A percentile compares a stretch with the other conserved stretches of the same genome.
phyloP scores from a whole-genome alignment of 2,329 filamentous ascomycete genomes.

The Aschersonia sp. region DNA sequence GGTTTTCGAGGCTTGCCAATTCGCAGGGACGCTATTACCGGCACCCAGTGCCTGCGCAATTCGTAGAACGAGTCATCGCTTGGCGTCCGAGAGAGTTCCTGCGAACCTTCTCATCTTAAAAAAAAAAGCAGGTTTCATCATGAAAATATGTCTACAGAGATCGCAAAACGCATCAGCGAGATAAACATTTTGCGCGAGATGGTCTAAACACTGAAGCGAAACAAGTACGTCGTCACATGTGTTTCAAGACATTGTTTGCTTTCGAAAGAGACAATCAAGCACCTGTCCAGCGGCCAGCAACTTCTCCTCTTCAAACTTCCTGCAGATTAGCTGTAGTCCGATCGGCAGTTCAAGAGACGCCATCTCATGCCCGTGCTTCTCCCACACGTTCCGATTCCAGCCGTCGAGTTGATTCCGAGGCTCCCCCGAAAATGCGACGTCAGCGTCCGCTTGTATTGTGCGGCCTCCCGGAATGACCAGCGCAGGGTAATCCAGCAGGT shows the following conservation, averaged over 20 bases:
- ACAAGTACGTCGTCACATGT: no score
- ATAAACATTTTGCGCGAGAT: no score
- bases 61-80: no score
- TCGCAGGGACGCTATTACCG: no score
- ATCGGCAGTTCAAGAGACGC: constrained; percentile 21
- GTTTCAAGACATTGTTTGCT: background rate
- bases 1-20: no score
- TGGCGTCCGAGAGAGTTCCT: no score
- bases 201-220: no score
- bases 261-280: background rate
- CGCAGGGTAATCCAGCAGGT: constrained; percentile 14
- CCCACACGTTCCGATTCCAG: constrained; percentile 7
- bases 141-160: no score
- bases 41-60: no score
- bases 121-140: no score
- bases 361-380: constrained; percentile 4
- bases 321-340: constrained; percentile 36
- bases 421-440: background rate
- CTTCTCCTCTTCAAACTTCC: constrained; percentile 39
- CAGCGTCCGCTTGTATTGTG: background rate
- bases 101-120: no score
- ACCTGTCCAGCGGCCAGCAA: constrained; percentile 20
- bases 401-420: constrained; percentile 5
- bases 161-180: no score
- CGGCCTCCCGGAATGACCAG: constrained; percentile 11